phyloP scores from a whole-genome alignment of 352 stramenopile species.

The Phytophthora pseudosyringae region DNA sequence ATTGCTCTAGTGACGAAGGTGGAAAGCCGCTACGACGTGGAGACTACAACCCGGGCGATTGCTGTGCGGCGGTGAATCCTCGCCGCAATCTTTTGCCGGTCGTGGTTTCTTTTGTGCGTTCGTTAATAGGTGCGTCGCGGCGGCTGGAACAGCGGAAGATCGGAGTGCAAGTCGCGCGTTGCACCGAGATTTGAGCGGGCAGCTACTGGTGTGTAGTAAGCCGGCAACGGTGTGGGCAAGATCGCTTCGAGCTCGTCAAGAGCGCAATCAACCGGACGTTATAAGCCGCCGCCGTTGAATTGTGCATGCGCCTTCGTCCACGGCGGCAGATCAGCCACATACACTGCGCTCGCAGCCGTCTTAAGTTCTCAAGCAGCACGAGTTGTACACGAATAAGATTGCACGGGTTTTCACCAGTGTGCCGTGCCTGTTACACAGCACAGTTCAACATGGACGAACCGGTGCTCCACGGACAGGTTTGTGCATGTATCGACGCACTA shows the following conservation, averaged over 20 bases:
- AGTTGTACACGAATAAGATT: neutral
- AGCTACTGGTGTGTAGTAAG: conserved; percentile 25
- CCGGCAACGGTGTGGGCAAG: conserved; percentile 19
- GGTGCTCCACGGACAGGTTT: neutral
- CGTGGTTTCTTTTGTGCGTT: conserved; percentile 1
- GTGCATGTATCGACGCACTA: too few species aligned
- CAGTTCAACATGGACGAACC: neutral
- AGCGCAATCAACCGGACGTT: conserved; percentile 20
- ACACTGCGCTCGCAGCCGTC: neutral
- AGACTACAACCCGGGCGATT: conserved; percentile 31
- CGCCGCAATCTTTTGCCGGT: conserved; percentile 16
- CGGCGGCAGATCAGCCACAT: conserved; percentile 6
- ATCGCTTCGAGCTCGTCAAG: conserved; percentile 10
- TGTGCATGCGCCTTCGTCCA: conserved; percentile 1
- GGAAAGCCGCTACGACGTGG: conserved; percentile 34
- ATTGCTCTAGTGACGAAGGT: conserved; percentile 33
- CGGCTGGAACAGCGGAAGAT: conserved; percentile 25
- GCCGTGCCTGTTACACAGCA: neutral
- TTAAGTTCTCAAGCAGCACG: conserved; percentile 9
- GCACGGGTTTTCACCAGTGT: conserved; percentile 6
- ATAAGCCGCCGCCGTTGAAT: conserved; percentile 10
- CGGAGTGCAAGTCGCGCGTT: conserved; percentile 5
- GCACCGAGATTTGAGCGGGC: conserved; percentile 25
- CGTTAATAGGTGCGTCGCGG: neutral
- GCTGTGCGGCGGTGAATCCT: conserved; percentile 17